Base-by-base conservation (phyloP, 2,329 filamentous ascomycete species). In the Geosmithia flava region DNA sequence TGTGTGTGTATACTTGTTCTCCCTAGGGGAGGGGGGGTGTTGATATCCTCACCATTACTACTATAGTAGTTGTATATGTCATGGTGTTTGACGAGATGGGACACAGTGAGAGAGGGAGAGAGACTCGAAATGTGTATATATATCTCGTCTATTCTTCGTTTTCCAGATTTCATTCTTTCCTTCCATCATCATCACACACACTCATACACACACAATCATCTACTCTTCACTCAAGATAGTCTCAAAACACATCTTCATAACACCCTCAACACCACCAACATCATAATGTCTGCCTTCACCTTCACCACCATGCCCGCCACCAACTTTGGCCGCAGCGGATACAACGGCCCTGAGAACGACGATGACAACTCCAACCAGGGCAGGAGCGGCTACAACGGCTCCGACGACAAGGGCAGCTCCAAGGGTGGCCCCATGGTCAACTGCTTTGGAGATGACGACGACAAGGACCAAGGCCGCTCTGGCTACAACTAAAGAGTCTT, bases 401-500 rank as follows among this genome's bases (percentile, higher is more conserved):
- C 29, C 44, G 50, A 49, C 47, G 62, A 65, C 60, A 62, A 67
- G 50, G 70, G 70, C 59, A 69, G 69, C 53, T 72, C 72, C 64
- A 73, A 72, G 66, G 69, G 67, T 33, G 64, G 64, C n/a, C 44
- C 46, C 47, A 61, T 64, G 59, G 62, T 65, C 50, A 69, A 70
- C 59, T 68, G 69, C 52, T 68, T 64, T 44, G 48, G 42, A 43
- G 30, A 48, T 37, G 52, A 44, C 41, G 48, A 49, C 33, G 29
- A 47, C 43, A 42, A 48, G 41, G 43, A 47, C 45, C 47, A 50
- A 11, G 70, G 70, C 59, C 69, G 69, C 52, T 68, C 64, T 47
- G 70, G 70, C 53, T 72, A 72, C 64, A 74, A 73, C 66, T 70
- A 68, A n/a, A n/a, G n/a, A n/a, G n/a, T n/a, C n/a, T n/a, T n/a